Percentiles rank a stretch among this genome's conserved stretches.
Evolutionary conservation across 2,329 filamentous ascomycete species (phyloP).

Genomic region (Sarocladium kiliense): DNA sequence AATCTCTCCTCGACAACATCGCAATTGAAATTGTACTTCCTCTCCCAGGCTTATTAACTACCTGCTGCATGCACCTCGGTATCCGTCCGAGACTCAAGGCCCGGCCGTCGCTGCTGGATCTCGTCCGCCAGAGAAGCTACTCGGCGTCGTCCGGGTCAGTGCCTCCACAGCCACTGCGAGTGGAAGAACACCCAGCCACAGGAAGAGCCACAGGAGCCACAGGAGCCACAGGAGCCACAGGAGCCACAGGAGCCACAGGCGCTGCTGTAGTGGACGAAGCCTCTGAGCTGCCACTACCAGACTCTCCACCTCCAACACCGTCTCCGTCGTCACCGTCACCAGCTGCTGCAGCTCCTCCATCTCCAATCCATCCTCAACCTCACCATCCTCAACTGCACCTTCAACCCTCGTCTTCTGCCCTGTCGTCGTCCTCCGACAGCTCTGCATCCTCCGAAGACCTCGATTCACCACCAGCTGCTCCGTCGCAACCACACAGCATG

Average conservation of each 20-base stretch:
- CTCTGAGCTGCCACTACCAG: slow-evolving; percentile 34
- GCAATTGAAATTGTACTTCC: not conserved
- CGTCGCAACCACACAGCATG: slow-evolving; percentile 40
- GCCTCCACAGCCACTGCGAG: slow-evolving; percentile 2
- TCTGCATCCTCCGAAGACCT: slow-evolving; percentile 20
- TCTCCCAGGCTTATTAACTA: not conserved
- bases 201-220: slow-evolving; percentile 19
- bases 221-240: too few relatives aligned
- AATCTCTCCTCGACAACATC: not conserved
- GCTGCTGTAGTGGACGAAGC: slow-evolving; percentile 24
- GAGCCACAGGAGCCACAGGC: too few relatives aligned
- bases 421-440: slow-evolving; percentile 23
- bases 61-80: slow-evolving; percentile 44
- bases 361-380: slow-evolving; percentile 21
- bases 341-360: slow-evolving; percentile 12
- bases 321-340: slow-evolving; percentile 22
- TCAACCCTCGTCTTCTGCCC: slow-evolving; percentile 22
- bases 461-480: slow-evolving; percentile 19
- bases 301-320: slow-evolving; percentile 34
- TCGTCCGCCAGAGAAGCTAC: slow-evolving; percentile 34
- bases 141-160: slow-evolving; percentile 8
- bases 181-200: slow-evolving; percentile 8
- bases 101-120: slow-evolving; percentile 48
- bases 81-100: slow-evolving; percentile 44
- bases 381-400: not conserved